Evolutionary conservation across 2,329 filamentous ascomycete genomes (phyloP).

Genomic region (Grosmannia serpens): DNA sequence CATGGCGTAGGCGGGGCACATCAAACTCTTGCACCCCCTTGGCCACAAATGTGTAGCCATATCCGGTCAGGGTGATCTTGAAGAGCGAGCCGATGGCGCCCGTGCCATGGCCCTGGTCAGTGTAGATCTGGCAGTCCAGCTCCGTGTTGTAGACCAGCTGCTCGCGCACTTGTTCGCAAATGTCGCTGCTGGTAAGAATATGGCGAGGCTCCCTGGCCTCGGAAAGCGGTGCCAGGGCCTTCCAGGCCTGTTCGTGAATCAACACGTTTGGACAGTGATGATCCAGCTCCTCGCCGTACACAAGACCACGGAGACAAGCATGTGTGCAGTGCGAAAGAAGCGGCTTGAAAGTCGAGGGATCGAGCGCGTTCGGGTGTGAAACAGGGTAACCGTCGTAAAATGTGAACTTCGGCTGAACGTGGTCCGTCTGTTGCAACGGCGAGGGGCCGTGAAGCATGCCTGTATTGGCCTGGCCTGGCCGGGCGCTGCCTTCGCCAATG

Average conservation of each 20-base stretch:
- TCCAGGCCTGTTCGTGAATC: not conserved
- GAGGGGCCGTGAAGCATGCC: not conserved
- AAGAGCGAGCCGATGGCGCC: constrained; percentile 7
- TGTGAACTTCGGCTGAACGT: not conserved
- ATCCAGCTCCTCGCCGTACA: not conserved
- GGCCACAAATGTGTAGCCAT: constrained; percentile 10
- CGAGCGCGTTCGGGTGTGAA: not conserved
- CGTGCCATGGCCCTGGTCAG: not conserved
- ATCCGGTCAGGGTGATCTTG: constrained; percentile 7
- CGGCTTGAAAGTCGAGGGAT: not conserved
- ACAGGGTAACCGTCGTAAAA: not conserved
- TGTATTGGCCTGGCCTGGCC: not conserved
- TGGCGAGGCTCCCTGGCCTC: not conserved
- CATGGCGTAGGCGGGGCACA: not conserved
- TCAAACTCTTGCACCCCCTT: constrained; percentile 5
- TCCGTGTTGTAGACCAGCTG: constrained; percentile 2
- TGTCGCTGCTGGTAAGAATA: not conserved
- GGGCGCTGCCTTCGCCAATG: not conserved
- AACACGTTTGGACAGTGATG: not conserved
- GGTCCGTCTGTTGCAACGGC: not conserved
- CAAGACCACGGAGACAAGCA: not conserved
- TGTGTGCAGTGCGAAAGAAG: constrained; percentile 1
- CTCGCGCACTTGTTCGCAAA: not conserved
- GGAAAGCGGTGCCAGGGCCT: not conserved
- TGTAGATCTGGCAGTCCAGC: not conserved